These are phyloP conservation scores for Diplodia seriata DNA, from an alignment of 2,329 filamentous ascomycete species.

Conservation along the genomic window DNA sequence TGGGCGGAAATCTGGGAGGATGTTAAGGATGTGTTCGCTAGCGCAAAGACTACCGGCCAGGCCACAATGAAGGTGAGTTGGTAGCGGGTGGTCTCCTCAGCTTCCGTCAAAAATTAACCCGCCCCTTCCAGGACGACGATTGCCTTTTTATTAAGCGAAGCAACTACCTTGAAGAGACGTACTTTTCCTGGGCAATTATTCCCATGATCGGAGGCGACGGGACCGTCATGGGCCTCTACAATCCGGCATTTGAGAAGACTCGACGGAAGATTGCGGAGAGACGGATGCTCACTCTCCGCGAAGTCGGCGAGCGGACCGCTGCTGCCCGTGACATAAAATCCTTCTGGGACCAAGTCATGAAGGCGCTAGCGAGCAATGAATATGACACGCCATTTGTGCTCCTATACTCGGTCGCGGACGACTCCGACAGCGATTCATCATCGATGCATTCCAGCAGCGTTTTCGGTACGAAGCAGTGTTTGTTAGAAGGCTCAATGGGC, in stretches of 20 bases:
- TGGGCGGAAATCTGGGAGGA: slow-evolving; percentile 80
- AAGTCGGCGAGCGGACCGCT: slow-evolving; percentile 77
- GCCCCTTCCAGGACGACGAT: slow-evolving; percentile 68
- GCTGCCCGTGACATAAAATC: slow-evolving; percentile 73
- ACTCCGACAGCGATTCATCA: slow-evolving; percentile 72
- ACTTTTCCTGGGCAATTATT: slow-evolving; percentile 83
- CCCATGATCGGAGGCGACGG: slow-evolving; percentile 78
- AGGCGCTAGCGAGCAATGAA: slow-evolving; percentile 75
- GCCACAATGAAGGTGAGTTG: slow-evolving; percentile 72
- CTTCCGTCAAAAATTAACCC: neutral
- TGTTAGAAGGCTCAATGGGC: slow-evolving; percentile 75
- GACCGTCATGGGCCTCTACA: slow-evolving; percentile 76
- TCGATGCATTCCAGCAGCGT: slow-evolving; percentile 74
- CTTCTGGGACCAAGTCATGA: slow-evolving; percentile 75
- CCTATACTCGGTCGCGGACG: slow-evolving; percentile 77
- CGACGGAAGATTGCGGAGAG: slow-evolving; percentile 78
- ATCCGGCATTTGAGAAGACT: slow-evolving; percentile 83
- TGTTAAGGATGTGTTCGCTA: slow-evolving; percentile 71
- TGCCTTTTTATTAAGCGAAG: slow-evolving; percentile 74
- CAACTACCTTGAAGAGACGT: slow-evolving; percentile 77
- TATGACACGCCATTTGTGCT: slow-evolving; percentile 78
- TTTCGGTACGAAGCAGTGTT: slow-evolving; percentile 66
- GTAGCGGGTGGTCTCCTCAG: neutral
- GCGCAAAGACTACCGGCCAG: slow-evolving; percentile 72
- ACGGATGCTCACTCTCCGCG: slow-evolving; percentile 78